Evolutionary conservation across 2,329 filamentous ascomycete species (phyloP).

Genomic region (Neopestalotiopsis sp.): DNA sequence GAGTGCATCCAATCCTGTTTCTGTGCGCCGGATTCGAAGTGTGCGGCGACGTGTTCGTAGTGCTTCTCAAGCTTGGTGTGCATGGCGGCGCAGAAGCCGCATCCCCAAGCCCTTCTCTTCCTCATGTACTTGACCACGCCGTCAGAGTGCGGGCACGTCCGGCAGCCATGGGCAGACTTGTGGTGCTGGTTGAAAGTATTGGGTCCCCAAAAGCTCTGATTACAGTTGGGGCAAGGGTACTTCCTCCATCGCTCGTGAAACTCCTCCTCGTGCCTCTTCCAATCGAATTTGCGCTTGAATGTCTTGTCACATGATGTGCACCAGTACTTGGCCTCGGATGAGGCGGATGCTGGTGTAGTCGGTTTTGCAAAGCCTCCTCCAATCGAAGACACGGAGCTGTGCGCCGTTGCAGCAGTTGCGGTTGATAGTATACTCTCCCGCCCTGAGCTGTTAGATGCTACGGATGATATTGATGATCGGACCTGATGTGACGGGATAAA

Average conservation of each 20-base stretch:
- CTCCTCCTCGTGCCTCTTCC: constrained; percentile 73
- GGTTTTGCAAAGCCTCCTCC: constrained; percentile 17
- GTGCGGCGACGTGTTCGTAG: constrained; percentile 71
- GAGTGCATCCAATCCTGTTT: constrained; percentile 73
- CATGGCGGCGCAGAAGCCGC: constrained; percentile 69
- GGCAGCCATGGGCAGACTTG: constrained; percentile 68
- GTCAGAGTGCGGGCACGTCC: constrained; percentile 68
- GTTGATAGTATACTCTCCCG: constrained; percentile 38
- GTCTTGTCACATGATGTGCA: constrained; percentile 63
- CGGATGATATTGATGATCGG: constrained; percentile 36
- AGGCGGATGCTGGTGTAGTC: constrained; percentile 24
- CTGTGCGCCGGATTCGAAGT: constrained; percentile 67
- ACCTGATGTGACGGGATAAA: constrained; percentile 29
- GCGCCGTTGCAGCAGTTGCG: constrained; percentile 32
- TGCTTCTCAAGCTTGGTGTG: constrained; percentile 69
- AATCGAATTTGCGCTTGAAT: constrained; percentile 71
- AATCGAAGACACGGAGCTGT: constrained; percentile 35
- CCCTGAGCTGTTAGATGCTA: constrained; percentile 35
- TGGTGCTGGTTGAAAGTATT: constrained; percentile 73
- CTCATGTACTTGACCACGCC: constrained; percentile 66
- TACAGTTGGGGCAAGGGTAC: constrained; percentile 71
- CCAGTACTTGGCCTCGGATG: constrained; percentile 35
- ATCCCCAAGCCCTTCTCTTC: constrained; percentile 71
- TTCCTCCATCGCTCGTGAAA: constrained; percentile 73
- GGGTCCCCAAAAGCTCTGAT: constrained; percentile 70